Conservation (phyloP, 768 basidiomycete genomes). For the Kockovaella imperatae region DNA sequence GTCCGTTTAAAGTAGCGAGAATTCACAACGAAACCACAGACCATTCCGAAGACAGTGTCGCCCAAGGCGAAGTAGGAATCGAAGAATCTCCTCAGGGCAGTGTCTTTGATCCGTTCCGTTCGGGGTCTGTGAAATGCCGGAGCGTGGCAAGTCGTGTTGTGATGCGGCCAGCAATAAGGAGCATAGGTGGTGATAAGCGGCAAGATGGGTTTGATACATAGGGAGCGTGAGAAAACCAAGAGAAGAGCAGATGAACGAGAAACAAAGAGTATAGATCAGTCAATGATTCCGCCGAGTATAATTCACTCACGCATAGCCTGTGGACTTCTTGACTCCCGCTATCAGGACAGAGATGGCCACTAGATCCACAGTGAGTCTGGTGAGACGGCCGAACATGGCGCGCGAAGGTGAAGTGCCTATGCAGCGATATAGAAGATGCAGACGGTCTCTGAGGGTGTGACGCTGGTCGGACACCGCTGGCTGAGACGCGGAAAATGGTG, state of each 20-base stretch:
- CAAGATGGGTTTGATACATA: not conserved
- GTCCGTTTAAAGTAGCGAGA: conserved; percentile 29
- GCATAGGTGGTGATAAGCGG: not conserved
- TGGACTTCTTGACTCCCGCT: conserved; percentile 29
- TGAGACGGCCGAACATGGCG: conserved; percentile 27
- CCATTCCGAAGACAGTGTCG: conserved; percentile 30
- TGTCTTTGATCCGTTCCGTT: conserved; percentile 21
- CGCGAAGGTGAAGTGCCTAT: too few species aligned
- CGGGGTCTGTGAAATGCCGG: conserved; percentile 17
- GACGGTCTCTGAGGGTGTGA: too few species aligned
- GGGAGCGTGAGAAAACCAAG: not conserved
- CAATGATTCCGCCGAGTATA: too few species aligned
- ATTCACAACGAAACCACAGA: conserved; percentile 30
- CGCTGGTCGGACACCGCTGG: too few species aligned
- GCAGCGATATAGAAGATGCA: too few species aligned
- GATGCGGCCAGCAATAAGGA: not conserved
- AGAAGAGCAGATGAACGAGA: too few species aligned
- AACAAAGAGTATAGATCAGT: too few species aligned
- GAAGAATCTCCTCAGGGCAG: conserved; percentile 23
- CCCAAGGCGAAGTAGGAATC: conserved; percentile 33
- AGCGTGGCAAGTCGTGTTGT: too few species aligned
- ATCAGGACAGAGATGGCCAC: conserved; percentile 33
- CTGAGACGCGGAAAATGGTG: too few species aligned
- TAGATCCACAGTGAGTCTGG: conserved; percentile 30
- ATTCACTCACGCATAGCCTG: conserved; percentile 37